Base-by-base conservation (phyloP, 1,139 yeast genomes). In the Suhomyces bolitotheri region DNA sequence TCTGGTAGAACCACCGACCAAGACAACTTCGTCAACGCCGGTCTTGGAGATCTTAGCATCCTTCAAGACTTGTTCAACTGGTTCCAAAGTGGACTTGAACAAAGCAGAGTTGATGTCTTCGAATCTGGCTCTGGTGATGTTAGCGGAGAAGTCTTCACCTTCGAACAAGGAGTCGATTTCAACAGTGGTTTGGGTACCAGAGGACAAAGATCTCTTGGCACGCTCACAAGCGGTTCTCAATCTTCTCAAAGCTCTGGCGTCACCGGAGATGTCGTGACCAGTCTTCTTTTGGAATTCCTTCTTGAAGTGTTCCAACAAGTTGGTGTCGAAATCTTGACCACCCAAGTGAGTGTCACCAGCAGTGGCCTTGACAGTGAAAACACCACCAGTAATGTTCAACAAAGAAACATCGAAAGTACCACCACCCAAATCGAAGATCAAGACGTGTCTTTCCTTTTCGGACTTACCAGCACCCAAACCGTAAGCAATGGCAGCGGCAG, bases 301-400 rank as follows among this genome's bases (percentile, higher is more conserved):
- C 73, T 82, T 82, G 82, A 90, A 90, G 80, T 80, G 88, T 71
- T 86, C 92, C 66, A 90, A 85, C 65, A 90, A 81, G 80, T 89
- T 86, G 82, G 90, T 82, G 73, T 89, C 97, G 75, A 90, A 90
- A 79, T 90, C 97, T 80, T 90, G 96, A 84, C 97, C 97, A 83
- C 98, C 97, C 79, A 90, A 84, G 76, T 90, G 98, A 62, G 98
- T 92, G 78, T 92, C 97, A 88, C 98, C 98, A 67, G 97, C 96
- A 61, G 98, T 92, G 61, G 98, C 94, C 82, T 90, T 90, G 66
- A 92, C 98, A 65, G 95, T 90, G 84, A 90, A 92, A 63, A 92
- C 94, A 82, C 98, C 98, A 71, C 94, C 97, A 67, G 94, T 95
- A 67, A 92, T 88, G 78, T 88, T 86, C 70, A 90, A 78, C 60